These are phyloP conservation scores for Polyporus arcularius DNA, from an alignment of 768 basidiomycete genomes.

Conservation along the genomic window DNA sequence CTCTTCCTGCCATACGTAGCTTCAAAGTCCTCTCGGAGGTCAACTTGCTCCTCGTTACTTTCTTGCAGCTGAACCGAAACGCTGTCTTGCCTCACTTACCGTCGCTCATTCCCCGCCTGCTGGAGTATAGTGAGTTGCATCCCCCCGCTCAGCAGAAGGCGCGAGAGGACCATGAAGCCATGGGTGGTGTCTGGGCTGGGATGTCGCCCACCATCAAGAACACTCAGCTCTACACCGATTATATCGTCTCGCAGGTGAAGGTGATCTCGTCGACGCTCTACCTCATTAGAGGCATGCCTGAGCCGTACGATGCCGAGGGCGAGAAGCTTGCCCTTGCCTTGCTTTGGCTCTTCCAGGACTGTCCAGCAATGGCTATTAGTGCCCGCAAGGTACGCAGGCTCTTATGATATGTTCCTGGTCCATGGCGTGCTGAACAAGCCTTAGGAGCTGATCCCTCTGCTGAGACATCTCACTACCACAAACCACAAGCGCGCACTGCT, in stretches of 20 bases:
- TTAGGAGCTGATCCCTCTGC: slow-evolving; percentile 90
- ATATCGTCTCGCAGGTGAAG: slow-evolving; percentile 91
- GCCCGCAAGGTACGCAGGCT: slow-evolving; percentile 68
- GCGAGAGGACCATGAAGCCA: slow-evolving; percentile 76
- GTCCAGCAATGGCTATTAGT: slow-evolving; percentile 80
- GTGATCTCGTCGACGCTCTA: slow-evolving; percentile 92
- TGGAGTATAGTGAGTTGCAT: slow-evolving; percentile 76
- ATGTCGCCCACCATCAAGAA: slow-evolving; percentile 79
- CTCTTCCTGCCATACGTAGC: slow-evolving; percentile 76
- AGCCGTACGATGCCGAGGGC: slow-evolving; percentile 71
- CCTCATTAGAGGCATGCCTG: slow-evolving; percentile 70
- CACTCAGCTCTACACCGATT: slow-evolving; percentile 71
- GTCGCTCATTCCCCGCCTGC: slow-evolving; percentile 72
- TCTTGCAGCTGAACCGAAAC: slow-evolving; percentile 78
- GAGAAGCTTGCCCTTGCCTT: slow-evolving; percentile 80
- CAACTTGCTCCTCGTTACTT: slow-evolving; percentile 87
- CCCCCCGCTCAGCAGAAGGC: slow-evolving; percentile 80
- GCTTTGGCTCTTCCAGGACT: slow-evolving; percentile 90
- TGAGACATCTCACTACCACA: slow-evolving; percentile 84
- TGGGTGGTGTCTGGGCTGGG: slow-evolving; percentile 81
- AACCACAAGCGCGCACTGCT: slow-evolving; percentile 78
- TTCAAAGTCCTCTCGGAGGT: slow-evolving; percentile 96
- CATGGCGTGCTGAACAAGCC: neutral
- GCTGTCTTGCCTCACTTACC: slow-evolving; percentile 67
- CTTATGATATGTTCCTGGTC: neutral